Evolutionary conservation across 1,139 yeast genomes (phyloP), one percentile per base, ranked within the genome.

Genomic region (Scheffersomyces insectosa): DNA sequence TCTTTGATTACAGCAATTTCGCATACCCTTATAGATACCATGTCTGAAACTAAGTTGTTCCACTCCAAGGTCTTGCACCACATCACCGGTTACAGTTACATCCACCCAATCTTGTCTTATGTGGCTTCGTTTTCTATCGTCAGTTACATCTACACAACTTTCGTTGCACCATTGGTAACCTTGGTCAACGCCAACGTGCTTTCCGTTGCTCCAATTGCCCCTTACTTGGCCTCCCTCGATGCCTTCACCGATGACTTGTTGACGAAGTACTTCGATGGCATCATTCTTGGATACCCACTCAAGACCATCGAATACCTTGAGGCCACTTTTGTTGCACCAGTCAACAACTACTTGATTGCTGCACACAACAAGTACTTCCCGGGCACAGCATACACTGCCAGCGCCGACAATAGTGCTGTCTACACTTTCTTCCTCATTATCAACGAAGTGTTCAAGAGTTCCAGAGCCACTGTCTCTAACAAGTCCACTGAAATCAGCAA

Each of bases 31-130:
- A 20, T 20, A 20, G 25, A 20, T 20, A 20, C 25, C 6, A 20
- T 20, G 25, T 20, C 25, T 20, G 25, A 20, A 20, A 20, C 54
- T 11, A 56, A 53, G 49, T 44, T 53, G 25, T 66, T 66, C 54
- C 51, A 62, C 40, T 72, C 77, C 40, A 63, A 66, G 51, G 52
- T 74, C n/a, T 41, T 68, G 33, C 49, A 56, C 36, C 78, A 73
- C 52, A 43, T 73, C 42, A 52, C 55, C 41, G 59, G 68, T 2
- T 73, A 73, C 57, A 51, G 68, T 8, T 46, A 60, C 15, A 64
- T 72, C 33, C 49, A 62, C 39, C 46, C 56, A 20, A 39, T 59
- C 15, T 51, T 52, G 37, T 49, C 56, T 28, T 66, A 49, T 47
- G 47, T 63, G 40, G 61, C 68, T 36, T 57, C 70, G 23, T 65